A percentile compares a stretch with the other conserved stretches of the same genome.
Conservation (phyloP, 305 asterid species). For the Plantago coronopus region DNA sequence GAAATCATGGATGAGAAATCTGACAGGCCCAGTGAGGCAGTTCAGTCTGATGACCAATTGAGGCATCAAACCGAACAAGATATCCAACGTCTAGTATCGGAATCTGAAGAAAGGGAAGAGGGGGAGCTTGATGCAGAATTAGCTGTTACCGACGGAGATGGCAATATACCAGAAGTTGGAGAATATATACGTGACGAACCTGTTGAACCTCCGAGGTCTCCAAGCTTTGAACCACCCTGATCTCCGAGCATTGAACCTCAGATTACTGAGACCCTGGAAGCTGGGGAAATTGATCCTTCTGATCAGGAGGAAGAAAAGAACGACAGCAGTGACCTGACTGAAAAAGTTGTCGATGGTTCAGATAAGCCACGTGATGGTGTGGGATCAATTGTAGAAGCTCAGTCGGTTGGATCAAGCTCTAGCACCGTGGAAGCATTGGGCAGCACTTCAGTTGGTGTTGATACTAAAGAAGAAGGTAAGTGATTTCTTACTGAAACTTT, state of each 20-base stretch:
- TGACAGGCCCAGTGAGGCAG: conserved; percentile 38
- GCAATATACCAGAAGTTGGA: conserved; percentile 20
- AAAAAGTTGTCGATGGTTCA: conserved; percentile 34
- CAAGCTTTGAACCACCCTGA: conserved; percentile 38
- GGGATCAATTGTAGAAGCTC: conserved; percentile 40
- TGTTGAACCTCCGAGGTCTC: conserved; percentile 42
- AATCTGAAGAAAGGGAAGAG: conserved; percentile 74
- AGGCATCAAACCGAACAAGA: conserved; percentile 61
- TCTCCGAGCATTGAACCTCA: conserved; percentile 39
- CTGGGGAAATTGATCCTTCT: conserved; percentile 54
- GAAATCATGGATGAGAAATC: conserved; percentile 45
- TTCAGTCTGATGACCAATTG: conserved; percentile 42
- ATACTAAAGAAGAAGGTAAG: conserved; percentile 44
- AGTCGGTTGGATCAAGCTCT: conserved; percentile 30
- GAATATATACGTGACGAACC: conserved; percentile 35
- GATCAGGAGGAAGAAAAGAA: conserved; percentile 51
- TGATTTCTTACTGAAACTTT: conserved; percentile 19
- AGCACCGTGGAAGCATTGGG: conserved; percentile 37
- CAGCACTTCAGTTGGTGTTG: conserved; percentile 33
- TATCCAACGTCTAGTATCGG: conserved; percentile 46
- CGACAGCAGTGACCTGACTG: conserved; percentile 31
- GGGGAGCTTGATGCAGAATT: conserved; percentile 64
- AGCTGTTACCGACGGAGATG: conserved; percentile 50
- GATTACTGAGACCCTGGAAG: conserved; percentile 33
- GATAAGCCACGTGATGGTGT: conserved; percentile 37